Conservation (phyloP, 441 rosid species). For the Bocquillonia castaneifolia region DNA sequence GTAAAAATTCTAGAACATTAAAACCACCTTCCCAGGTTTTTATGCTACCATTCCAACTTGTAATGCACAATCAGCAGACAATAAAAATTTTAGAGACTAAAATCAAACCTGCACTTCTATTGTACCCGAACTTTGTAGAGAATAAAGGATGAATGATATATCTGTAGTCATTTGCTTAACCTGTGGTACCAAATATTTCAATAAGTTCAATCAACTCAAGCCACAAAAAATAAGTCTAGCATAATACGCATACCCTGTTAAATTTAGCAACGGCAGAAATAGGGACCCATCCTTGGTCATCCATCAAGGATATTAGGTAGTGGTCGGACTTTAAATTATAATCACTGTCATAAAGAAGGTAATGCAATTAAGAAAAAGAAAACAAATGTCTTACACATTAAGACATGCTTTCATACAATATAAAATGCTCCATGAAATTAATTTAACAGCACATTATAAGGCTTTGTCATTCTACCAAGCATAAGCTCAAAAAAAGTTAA, state of each 20-base stretch:
- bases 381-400: neutral
- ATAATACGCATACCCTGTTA: slow-evolving; percentile 59
- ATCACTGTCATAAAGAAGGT: slow-evolving; percentile 52
- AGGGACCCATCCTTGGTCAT: slow-evolving; percentile 87
- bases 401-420: neutral
- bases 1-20: neutral
- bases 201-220: neutral
- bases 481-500: neutral
- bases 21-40: slow-evolving; percentile 2
- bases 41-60: neutral
- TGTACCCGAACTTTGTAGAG: slow-evolving; percentile 57
- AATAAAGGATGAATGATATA: slow-evolving; percentile 59
- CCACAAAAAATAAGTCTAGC: neutral
- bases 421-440: neutral
- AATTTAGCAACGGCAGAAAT: slow-evolving; percentile 65
- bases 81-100: slow-evolving; percentile 9
- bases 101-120: slow-evolving; percentile 80
- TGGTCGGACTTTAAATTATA: slow-evolving; percentile 69
- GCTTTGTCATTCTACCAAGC: neutral
- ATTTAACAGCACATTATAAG: neutral
- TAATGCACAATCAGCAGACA: neutral
- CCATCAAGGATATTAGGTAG: slow-evolving; percentile 75
- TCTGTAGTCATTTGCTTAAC: slow-evolving; percentile 77
- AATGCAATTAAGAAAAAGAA: slow-evolving; percentile 13
- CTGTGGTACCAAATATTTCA: slow-evolving; percentile 37